Evolutionary conservation across 2,329 filamentous ascomycete genomes (phyloP), one percentile per base, ranked within the genome.

Genomic region (Aspergillus tamarii): DNA sequence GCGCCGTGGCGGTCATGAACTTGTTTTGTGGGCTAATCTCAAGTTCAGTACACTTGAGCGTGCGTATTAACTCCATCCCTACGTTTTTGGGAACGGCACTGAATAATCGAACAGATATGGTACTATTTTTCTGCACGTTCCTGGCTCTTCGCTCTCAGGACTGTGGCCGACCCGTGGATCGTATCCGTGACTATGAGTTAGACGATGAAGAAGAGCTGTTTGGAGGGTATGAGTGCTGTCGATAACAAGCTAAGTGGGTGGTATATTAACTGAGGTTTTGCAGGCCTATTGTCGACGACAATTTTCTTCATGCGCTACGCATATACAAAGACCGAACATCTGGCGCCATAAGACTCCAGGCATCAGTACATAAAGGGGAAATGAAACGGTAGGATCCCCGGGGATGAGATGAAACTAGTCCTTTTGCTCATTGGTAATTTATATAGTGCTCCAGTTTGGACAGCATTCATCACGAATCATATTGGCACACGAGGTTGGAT

Each of bases 101-200:
- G 39, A 69, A 50, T 10, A 21, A 21, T 9, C 34, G 14, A 34
- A 4, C 53, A 85, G 83, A 80, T 55, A 83, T 88, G 82, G 83
- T 86, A 3, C 71, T 86, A 1, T 87, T 88, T 73, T 86, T 85
- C 71, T 84, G 81, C 65, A 84, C 83, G 0, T 83, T 87, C 61
- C 73, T 87, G 11, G 85, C 85, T 0, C 82, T 88, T 74, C 87
- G 87, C 65, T 81, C 82, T 10, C 85, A 88, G 68, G 86, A 88
- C 69, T 73, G 75, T 21, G 76, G 74, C 26, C 74, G 71, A 34
- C 80, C 75, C 6, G 75, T 78, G 34, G 73, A 73, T 23, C 72
- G 73, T 3, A 77, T 84, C 16, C 79, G 83, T 53, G 83, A 86
- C 61, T 80, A 81, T 61, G 83, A 85, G 66, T 76, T 87, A n/a